Evolutionary conservation across 305 asterid species (phyloP), one percentile per base, ranked within the genome.

Genomic region (Plantago coronopus): DNA sequence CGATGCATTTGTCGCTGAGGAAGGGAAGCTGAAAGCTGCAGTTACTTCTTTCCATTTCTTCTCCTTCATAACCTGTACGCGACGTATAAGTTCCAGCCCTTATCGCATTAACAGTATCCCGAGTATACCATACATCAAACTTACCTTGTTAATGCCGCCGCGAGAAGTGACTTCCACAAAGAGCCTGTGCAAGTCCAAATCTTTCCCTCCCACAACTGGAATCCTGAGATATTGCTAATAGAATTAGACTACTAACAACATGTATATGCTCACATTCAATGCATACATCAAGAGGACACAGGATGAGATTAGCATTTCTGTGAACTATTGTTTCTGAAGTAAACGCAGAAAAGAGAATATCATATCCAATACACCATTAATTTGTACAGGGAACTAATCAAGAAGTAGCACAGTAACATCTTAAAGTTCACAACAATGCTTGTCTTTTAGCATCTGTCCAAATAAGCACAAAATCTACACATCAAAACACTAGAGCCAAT

Each of bases 1-100:
- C 7, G 97, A 88, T 38, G 97, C 96, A 37, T 88, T 91, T 17
- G 97, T 91, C 1, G 98, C 97, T 1, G 96, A 83, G 7, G 91
- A 70, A 3, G 95, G 96, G 58, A 91, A 91, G 69, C 68, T 76
- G 75, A 91, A 91, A 69, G 62, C 81, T 4, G 78, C 62, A 3
- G 90, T 84, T 19, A 89, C 80, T 44, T 91, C 96, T 74, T 79
- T 88, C 98, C 98, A 91, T 65, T 68, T 88, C 67, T 70, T 84
- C 17, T 86, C 94, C 70, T 59, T 69, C 61, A 84, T 57, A 61
- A 85, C 78, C 97, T 91, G 88, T 46, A 23, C 23, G 48, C 13
- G 17, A 46, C 12, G 50, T 23, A 18, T 8, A 44, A 57, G 20
- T 23, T n/a, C 34, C 18, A 54, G 27, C 7, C 31, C 59, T 17